Evolutionary conservation across 73 alveolate genomes (phyloP), one percentile per base, ranked within the genome.

Genomic region (Halteria grandinella): DNA sequence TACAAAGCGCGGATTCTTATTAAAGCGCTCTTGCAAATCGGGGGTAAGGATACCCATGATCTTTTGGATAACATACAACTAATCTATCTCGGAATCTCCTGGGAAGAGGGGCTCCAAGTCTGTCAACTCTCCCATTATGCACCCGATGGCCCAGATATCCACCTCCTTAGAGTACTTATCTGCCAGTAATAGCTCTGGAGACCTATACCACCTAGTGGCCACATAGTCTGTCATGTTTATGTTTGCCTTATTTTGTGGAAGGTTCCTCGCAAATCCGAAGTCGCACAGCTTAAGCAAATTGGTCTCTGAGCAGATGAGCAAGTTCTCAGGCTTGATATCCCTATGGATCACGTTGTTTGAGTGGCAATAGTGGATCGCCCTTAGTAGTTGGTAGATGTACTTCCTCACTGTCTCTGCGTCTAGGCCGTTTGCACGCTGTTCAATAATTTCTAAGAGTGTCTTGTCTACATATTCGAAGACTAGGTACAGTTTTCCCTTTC

Each of bases 71-170:
- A 91, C 69, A 83, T 87, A 87, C 8, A 95, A 91, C 82, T 95
- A 83, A 62, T 95, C 99, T n/a, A 89, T 69, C 69, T 93, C 98
- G 70, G 88, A 85, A 31, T 95, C 97, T 31, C 99, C 99, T 49
- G 98, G 98, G 82, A 95, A 95, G 55, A 95, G 87, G 12, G 99
- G 99, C 60, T 95, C 87, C 0, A 97, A 97, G 91, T 95, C 99
- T 17, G 87, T 93, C 29, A 95, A 64, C 83, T 95, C 99, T 23
- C 98, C 97, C 96, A 95, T 92, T 33, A 95, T 88, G 75, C 99
- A 95, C 24, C 98, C 99, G 23, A 93, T 89, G 6, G 99, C 99
- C 97, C 99, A 94, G 20, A 89, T 76, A 76, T 94, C 99, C 0
- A 94, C 97, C 50, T 83, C 91, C 40, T 87, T 91, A 15, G 93